Evolutionary conservation across 2,329 filamentous ascomycete species (phyloP).

Genomic region (Ustulina deusta): DNA sequence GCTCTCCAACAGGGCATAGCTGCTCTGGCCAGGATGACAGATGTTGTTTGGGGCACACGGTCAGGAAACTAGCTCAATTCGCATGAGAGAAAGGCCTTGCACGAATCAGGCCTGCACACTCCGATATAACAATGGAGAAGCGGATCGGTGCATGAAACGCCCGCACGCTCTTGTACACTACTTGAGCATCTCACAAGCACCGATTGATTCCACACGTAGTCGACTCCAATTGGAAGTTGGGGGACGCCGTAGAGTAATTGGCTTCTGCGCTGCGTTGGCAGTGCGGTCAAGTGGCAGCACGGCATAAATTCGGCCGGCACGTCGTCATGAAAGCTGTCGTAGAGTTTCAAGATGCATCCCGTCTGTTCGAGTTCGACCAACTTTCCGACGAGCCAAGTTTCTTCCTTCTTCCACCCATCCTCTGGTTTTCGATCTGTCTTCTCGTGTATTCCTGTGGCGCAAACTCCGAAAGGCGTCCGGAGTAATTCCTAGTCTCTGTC

Average conservation of each 20-base stretch:
- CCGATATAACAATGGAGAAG: not conserved
- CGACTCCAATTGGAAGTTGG: not conserved
- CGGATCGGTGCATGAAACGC: slow-evolving; percentile 12
- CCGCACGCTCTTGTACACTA: not conserved
- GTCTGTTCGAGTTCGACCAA: slow-evolving; percentile 16
- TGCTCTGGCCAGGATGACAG: too few species aligned
- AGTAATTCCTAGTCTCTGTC: not conserved
- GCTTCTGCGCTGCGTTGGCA: not conserved
- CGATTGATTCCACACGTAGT: not conserved
- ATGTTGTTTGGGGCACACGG: not conserved
- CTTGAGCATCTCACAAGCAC: not conserved
- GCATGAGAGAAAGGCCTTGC: not conserved
- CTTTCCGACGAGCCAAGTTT: slow-evolving; percentile 11
- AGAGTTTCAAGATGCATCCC: slow-evolving; percentile 36
- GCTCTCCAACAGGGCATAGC: too few species aligned
- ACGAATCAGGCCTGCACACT: not conserved
- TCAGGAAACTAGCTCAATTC: not conserved
- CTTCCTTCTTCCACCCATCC: not conserved
- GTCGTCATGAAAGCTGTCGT: not conserved
- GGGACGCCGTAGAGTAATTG: not conserved
- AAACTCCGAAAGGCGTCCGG: not conserved
- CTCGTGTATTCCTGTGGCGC: not conserved
- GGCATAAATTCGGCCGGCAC: not conserved
- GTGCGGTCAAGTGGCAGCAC: not conserved
- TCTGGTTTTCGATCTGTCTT: slow-evolving; percentile 1